Conservation (phyloP, 192 early-diverging fungal genomes). For the Haplosporangium gracile region DNA sequence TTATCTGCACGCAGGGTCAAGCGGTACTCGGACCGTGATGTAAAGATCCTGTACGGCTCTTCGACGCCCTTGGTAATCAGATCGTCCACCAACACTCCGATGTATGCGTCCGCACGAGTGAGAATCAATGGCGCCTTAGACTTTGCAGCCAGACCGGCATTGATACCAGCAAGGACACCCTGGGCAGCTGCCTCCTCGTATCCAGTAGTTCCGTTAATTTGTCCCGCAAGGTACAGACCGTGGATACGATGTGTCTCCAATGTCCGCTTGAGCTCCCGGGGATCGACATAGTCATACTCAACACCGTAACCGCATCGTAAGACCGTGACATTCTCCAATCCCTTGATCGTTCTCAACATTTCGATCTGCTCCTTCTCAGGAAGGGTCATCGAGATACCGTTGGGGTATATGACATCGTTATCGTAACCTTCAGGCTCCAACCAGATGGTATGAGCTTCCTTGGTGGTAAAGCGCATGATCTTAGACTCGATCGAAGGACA, state of each 20-base stretch:
- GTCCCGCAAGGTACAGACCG: slow-evolving; percentile 84
- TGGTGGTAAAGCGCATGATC: slow-evolving; percentile 77
- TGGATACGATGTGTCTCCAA: slow-evolving; percentile 84
- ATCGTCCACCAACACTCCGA: slow-evolving; percentile 88
- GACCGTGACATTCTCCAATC: slow-evolving; percentile 82
- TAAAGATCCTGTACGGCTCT: slow-evolving; percentile 88
- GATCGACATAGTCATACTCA: slow-evolving; percentile 90
- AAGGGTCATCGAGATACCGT: slow-evolving; percentile 88
- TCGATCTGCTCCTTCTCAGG: slow-evolving; percentile 81
- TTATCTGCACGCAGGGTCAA: slow-evolving; percentile 82
- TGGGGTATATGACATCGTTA: slow-evolving; percentile 82
- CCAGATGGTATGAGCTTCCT: slow-evolving; percentile 80
- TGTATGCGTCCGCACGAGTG: slow-evolving; percentile 82
- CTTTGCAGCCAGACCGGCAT: slow-evolving; percentile 74
- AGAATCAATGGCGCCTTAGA: slow-evolving; percentile 71
- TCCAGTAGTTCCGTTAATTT: slow-evolving; percentile 92
- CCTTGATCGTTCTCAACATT: slow-evolving; percentile 78
- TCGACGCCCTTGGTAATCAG: slow-evolving; percentile 85
- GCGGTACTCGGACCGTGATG: slow-evolving; percentile 87
- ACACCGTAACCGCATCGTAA: slow-evolving; percentile 78
- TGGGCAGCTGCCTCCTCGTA: slow-evolving; percentile 89
- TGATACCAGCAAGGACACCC: slow-evolving; percentile 83
- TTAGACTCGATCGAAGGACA: slow-evolving; percentile 89
- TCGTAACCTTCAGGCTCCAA: slow-evolving; percentile 83
- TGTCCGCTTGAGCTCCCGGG: slow-evolving; percentile 80